Conservation (phyloP, 2,329 filamentous ascomycete genomes). For the Pestalotiopsis sp. region DNA sequence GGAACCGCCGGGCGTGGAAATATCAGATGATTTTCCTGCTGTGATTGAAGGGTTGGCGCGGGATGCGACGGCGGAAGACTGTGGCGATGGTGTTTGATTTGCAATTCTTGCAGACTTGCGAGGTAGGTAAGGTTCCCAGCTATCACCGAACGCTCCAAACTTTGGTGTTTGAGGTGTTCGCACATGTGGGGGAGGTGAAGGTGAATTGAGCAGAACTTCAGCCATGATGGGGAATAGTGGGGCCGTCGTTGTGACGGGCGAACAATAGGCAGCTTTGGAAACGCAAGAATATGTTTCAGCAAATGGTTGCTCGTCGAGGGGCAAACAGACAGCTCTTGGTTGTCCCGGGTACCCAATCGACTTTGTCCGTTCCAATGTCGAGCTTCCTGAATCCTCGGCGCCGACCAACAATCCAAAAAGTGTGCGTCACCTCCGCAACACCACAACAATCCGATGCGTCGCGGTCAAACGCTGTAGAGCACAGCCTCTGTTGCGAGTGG, state of each 20-base stretch:
- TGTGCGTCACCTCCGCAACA: not conserved
- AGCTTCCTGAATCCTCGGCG: not conserved
- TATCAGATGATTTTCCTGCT: slow-evolving; percentile 25
- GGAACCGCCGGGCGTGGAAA: slow-evolving; percentile 46
- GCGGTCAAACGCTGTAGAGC: too few relatives aligned
- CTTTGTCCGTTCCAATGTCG: not conserved
- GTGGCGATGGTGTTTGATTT: slow-evolving; percentile 62
- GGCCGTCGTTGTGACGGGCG: not conserved
- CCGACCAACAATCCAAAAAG: not conserved
- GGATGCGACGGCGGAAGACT: slow-evolving; percentile 22
- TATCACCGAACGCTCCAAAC: slow-evolving; percentile 64
- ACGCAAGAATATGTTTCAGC: not conserved
- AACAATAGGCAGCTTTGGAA: not conserved
- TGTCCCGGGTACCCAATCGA: not conserved
- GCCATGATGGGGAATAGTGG: slow-evolving; percentile 7
- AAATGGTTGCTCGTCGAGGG: not conserved
- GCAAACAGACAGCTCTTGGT: not conserved
- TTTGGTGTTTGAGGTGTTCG: slow-evolving; percentile 71
- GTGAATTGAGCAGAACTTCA: slow-evolving; percentile 44
- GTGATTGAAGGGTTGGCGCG: slow-evolving; percentile 27
- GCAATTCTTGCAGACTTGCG: slow-evolving; percentile 70
- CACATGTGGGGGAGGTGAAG: slow-evolving; percentile 60
- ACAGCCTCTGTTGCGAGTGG: too few relatives aligned
- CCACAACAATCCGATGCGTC: not conserved
- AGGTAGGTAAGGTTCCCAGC: slow-evolving; percentile 73